Evolutionary conservation across 345 rosid species (phyloP), one percentile per base, ranked within the genome.

Genomic region (Diplotaxis tenuifolia): DNA sequence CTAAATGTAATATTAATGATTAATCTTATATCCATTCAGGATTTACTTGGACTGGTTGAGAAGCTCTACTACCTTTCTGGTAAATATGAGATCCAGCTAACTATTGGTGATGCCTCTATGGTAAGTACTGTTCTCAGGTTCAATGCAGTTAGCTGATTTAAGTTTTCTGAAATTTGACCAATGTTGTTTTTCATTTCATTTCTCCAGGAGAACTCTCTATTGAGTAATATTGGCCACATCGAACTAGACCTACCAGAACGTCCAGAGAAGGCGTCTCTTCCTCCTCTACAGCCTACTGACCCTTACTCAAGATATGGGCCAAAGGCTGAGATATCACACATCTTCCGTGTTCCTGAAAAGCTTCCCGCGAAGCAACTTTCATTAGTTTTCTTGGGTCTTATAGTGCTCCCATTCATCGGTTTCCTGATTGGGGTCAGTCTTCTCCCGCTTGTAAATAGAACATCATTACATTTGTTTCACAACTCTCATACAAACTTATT

Each of bases 11-110:
- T 66, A 63, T 34, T 50, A 76, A 70, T 61, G 59, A 7, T 60
- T 40, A 10, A 2, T 53, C 10, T 65, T 25, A 42, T 9, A 49
- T 65, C 72, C 56, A 16, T 77, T 79, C 58, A 96, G 99, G 96
- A 96, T 84, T 92, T 96, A 76, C 95, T 96, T 15, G 89, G 96
- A 62, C 79, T 90, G 78, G 97, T 96, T 61, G 99, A 96, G 82
- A 92, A 90, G 84, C 86, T 96, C 64, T 96, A 78, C 84, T 96
- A 96, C 74, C 89, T 92, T 12, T 96, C 98, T 4, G 97, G 98
- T 64, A 86, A 72, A 84, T 96, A 92, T 55, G 88, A 90, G 73
- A 82, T 92, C 62, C 93, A 96, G 83, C 90, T 96, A 12, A 75
- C 84, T 45, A 81, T 92, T 64, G 99, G 99, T 58, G 99, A 96